Evolutionary conservation across 176 grass and related monocot species (phyloP).

Genomic region (Pharus latifolius): DNA sequence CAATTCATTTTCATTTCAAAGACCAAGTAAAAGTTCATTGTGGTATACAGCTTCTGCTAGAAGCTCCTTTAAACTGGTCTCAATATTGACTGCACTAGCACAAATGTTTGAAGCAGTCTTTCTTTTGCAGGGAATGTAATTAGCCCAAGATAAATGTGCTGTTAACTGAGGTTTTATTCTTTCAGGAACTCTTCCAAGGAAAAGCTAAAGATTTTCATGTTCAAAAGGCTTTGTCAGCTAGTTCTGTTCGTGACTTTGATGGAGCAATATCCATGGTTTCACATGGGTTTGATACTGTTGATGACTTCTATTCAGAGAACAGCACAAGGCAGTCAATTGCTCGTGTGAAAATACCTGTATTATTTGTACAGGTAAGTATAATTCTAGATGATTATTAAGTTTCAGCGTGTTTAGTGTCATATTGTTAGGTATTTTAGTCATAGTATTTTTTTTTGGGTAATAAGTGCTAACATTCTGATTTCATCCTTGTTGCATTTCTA

Average conservation of each 20-base stretch:
- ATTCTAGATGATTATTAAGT: not conserved
- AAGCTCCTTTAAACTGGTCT: not conserved
- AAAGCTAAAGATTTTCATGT: constrained; percentile 84
- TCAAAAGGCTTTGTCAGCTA: constrained; percentile 59
- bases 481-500: too few species aligned
- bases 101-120: not conserved
- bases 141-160: not conserved
- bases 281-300: constrained; percentile 58
- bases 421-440: too few species aligned
- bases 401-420: too few species aligned
- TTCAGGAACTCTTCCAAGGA: constrained; percentile 95
- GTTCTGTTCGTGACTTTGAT: constrained; percentile 71
- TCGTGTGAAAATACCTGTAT: constrained; percentile 59
- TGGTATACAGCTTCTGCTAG: not conserved
- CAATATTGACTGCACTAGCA: not conserved
- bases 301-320: constrained; percentile 66
- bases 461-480: too few species aligned
- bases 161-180: constrained; percentile 16
- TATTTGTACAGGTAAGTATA: constrained; percentile 76
- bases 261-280: constrained; percentile 78
- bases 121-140: constrained; percentile 5
- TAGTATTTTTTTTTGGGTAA: too few species aligned
- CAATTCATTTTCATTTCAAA: not conserved
- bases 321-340: constrained; percentile 45
- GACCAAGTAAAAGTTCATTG: not conserved